Percentiles rank a stretch among this genome's conserved stretches.
phyloP scores from a whole-genome alignment of 768 basidiomycete genomes.

The Heimioporus sp. region DNA sequence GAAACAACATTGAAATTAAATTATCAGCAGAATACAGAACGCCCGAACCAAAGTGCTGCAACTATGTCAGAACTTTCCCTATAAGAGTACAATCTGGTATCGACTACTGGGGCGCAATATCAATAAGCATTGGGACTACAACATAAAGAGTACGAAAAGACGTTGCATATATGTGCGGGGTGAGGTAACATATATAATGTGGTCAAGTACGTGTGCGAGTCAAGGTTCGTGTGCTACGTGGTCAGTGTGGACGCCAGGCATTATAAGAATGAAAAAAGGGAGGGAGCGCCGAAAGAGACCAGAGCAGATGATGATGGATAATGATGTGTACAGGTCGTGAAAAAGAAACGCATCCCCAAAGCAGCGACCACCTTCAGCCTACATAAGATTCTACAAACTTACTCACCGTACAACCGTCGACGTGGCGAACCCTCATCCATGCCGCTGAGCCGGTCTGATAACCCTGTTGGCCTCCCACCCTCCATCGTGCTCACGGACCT shows the following conservation, averaged over 20 bases:
- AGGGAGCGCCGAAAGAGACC: background rate
- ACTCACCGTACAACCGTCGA: slow-evolving; percentile 8
- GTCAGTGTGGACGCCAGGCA: background rate
- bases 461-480: slow-evolving; percentile 33
- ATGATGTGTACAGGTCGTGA: background rate
- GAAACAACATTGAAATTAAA: too few species aligned
- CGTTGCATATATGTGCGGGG: background rate
- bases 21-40: too few species aligned
- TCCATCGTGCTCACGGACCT: slow-evolving; percentile 28
- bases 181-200: background rate
- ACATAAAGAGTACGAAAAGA: background rate
- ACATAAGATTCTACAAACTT: background rate
- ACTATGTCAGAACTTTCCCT: too few species aligned
- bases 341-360: background rate
- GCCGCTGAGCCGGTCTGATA: slow-evolving; percentile 37
- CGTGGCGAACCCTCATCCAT: slow-evolving; percentile 24
- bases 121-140: too few species aligned
- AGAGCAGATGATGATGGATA: background rate
- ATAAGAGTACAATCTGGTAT: too few species aligned
- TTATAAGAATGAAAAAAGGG: background rate
- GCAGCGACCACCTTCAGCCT: too few species aligned
- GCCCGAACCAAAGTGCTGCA: too few species aligned
- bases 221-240: background rate
- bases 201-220: background rate
- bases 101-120: too few species aligned